These are phyloP conservation scores for Talaromyces nanjingensis DNA, from an alignment of 495 filamentous ascomycete genomes.

Conservation along the genomic window DNA sequence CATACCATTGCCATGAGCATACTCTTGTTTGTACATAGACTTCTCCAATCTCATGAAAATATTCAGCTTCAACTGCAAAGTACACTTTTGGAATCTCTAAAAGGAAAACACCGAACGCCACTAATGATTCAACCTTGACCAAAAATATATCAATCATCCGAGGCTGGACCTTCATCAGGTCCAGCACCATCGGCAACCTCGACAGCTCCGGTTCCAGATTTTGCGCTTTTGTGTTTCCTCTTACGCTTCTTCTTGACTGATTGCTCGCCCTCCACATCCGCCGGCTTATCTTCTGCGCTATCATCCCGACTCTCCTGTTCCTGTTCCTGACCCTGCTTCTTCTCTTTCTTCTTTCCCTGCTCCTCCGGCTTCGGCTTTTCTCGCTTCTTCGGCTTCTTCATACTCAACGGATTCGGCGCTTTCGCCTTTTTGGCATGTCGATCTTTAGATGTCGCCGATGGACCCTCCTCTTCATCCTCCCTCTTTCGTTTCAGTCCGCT, in stretches of 20 bases:
- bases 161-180: neutral
- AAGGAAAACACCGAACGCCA: neutral
- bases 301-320: constrained; percentile 18
- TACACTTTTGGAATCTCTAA: neutral
- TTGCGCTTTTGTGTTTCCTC: constrained; percentile 35
- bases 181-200: neutral
- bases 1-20: neutral
- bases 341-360: constrained; percentile 14
- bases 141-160: neutral
- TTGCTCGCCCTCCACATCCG: constrained; percentile 17
- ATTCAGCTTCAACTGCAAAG: neutral
- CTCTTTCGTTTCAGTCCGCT: constrained; percentile 39
- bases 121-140: neutral
- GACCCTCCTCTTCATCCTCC: constrained; percentile 26
- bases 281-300: constrained; percentile 12
- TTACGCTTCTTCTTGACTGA: constrained; percentile 30
- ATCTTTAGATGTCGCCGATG: constrained; percentile 33
- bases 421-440: constrained; percentile 68
- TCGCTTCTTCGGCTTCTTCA: constrained; percentile 73
- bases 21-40: neutral
- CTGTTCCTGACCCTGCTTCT: constrained; percentile 16
- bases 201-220: neutral
- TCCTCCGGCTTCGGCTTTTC: constrained; percentile 12
- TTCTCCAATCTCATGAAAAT: neutral
- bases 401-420: constrained; percentile 80